Evolutionary conservation across 2,329 filamentous ascomycete species (phyloP).

Genomic region (Aspergillus cejpii): DNA sequence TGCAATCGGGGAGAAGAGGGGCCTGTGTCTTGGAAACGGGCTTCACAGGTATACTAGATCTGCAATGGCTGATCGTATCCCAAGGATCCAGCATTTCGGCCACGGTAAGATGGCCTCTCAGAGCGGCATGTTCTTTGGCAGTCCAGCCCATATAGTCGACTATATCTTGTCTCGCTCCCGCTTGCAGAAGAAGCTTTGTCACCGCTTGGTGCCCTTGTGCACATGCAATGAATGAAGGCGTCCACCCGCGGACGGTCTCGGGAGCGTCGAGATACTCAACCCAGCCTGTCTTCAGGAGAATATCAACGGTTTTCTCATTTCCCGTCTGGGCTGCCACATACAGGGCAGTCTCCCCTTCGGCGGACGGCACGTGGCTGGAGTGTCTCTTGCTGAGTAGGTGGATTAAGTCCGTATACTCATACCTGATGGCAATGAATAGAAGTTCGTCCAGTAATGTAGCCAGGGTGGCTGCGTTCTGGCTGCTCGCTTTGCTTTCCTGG

Average conservation of each 20-base stretch:
- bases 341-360: not conserved
- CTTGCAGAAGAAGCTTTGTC: conserved; percentile 24
- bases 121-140: conserved; percentile 31
- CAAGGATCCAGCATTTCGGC: conserved; percentile 15
- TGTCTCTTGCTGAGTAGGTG: not conserved
- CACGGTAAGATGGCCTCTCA: conserved; percentile 29
- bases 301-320: conserved; percentile 3
- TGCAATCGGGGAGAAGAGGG: not conserved
- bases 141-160: conserved; percentile 30
- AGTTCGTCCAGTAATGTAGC: not conserved
- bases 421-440: conserved; percentile 5
- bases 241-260: conserved; percentile 27
- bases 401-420: conserved; percentile 6
- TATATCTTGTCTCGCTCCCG: conserved; percentile 18
- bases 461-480: not conserved
- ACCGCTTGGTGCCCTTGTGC: conserved; percentile 21
- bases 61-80: not conserved
- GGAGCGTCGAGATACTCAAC: conserved; percentile 11
- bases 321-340: conserved; percentile 3
- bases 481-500: not conserved
- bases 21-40: too few relatives aligned
- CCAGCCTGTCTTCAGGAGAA: not conserved
- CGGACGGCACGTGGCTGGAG: not conserved
- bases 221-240: conserved; percentile 30
- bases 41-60: not conserved